phyloP scores from a whole-genome alignment of 208 protist genomes.

The Trypanosoma cruzi region DNA sequence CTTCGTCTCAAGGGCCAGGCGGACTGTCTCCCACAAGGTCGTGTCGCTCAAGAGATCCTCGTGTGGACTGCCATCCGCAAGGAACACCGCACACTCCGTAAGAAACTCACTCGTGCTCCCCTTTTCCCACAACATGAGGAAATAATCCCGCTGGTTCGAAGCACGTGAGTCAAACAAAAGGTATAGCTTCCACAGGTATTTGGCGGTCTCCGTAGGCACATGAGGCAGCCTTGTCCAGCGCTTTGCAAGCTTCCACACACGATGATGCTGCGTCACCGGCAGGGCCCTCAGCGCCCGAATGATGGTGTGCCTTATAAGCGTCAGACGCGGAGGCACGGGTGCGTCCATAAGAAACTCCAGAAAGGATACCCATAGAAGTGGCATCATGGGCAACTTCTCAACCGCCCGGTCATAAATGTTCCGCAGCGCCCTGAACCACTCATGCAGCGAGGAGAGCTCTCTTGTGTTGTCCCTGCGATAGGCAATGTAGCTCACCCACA shows the following conservation, averaged over 20 bases:
- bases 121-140: constrained; percentile 56
- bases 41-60: constrained; percentile 42
- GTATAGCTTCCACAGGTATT: constrained; percentile 58
- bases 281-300: constrained; percentile 48
- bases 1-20: constrained; percentile 46
- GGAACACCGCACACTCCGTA: constrained; percentile 51
- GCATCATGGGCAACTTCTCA: constrained; percentile 73
- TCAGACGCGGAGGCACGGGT: constrained; percentile 48
- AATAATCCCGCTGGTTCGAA: constrained; percentile 57
- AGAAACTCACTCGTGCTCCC: constrained; percentile 50
- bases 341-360: constrained; percentile 65
- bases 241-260: constrained; percentile 65
- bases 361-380: constrained; percentile 71
- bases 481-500: constrained; percentile 73
- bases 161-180: constrained; percentile 59
- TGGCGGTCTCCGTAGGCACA: constrained; percentile 54
- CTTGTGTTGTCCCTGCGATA: constrained; percentile 55
- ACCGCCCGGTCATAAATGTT: constrained; percentile 75
- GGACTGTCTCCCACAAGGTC: constrained; percentile 68
- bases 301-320: constrained; percentile 65
- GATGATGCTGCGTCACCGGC: constrained; percentile 78
- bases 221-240: constrained; percentile 42
- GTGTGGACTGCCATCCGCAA: constrained; percentile 10
- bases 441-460: constrained; percentile 38
- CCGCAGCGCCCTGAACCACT: constrained; percentile 72